Percentiles rank a stretch among this genome's conserved stretches.
phyloP scores from a whole-genome alignment of 1,284 basidiomycete genomes.

The Anthracocystis panici-leucophaei region DNA sequence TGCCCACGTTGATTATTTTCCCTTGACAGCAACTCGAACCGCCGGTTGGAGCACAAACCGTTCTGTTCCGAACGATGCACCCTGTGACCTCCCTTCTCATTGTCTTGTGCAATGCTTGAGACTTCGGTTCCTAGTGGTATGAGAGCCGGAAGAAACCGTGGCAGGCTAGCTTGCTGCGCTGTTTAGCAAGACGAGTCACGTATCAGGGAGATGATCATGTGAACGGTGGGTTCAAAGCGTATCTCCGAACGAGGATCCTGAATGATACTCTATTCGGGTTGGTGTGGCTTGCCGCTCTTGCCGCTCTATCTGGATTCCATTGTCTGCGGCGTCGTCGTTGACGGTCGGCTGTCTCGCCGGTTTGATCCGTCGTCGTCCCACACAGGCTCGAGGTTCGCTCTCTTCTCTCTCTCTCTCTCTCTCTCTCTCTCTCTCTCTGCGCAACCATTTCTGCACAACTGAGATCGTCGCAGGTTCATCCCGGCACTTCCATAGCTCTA shows the following conservation, averaged over 20 bases:
- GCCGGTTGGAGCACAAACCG: not conserved
- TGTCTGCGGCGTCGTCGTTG: not conserved
- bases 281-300: not conserved
- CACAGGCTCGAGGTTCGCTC: not conserved
- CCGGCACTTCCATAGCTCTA: not conserved
- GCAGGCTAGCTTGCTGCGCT: not conserved
- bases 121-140: not conserved
- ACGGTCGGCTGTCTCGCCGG: not conserved
- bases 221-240: not conserved
- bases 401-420: no score
- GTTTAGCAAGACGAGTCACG: not conserved
- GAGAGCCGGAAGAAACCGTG: conserved; percentile 3
- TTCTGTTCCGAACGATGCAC: conserved; percentile 3
- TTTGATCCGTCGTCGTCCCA: not conserved
- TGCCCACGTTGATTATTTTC: no score
- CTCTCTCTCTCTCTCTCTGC: no score
- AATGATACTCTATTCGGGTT: not conserved
- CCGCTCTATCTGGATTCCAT: not conserved
- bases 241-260: not conserved
- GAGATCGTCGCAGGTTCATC: not conserved
- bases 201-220: not conserved
- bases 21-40: not conserved
- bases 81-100: conserved; percentile 1
- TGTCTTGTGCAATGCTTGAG: not conserved
- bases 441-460: not conserved